Evolutionary conservation across 2,329 filamentous ascomycete genomes (phyloP).

Genomic region (Chaetoscypha palmicola): DNA sequence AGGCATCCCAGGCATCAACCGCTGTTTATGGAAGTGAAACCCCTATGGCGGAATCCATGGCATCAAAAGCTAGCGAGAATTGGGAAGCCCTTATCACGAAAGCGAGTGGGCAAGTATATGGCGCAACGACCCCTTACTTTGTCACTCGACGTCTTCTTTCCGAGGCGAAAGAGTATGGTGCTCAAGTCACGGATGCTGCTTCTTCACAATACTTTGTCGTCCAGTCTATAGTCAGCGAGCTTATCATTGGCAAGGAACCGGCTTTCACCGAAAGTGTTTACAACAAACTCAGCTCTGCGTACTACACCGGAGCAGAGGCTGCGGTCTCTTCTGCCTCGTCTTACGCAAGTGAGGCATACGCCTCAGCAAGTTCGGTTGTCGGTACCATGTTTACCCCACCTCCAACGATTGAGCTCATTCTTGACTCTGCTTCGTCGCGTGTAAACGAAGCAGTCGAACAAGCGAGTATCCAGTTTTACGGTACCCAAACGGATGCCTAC

Average conservation of each 20-base stretch:
- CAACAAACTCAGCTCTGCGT: constrained; percentile 62
- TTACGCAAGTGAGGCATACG: constrained; percentile 41
- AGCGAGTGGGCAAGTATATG: constrained; percentile 30
- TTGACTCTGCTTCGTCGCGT: constrained; percentile 49
- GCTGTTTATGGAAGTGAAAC: constrained; percentile 36
- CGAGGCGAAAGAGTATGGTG: constrained; percentile 50
- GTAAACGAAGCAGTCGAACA: constrained; percentile 52
- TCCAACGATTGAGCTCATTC: constrained; percentile 48
- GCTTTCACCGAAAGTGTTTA: constrained; percentile 77
- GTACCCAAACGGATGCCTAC: constrained; percentile 44
- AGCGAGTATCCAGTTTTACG: constrained; percentile 51
- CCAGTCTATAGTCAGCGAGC: constrained; percentile 66
- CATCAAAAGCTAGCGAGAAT: constrained; percentile 39
- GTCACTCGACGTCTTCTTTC: constrained; percentile 37
- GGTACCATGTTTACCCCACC: constrained; percentile 48
- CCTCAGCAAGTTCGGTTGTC: constrained; percentile 38
- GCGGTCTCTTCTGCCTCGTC: constrained; percentile 43
- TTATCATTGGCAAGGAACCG: constrained; percentile 70
- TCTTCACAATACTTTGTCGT: constrained; percentile 62
- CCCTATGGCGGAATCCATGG: constrained; percentile 44
- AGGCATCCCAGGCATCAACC: constrained; percentile 29
- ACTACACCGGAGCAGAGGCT: constrained; percentile 52
- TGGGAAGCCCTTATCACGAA: constrained; percentile 30
- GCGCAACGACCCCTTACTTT: constrained; percentile 28
- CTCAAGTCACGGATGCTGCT: constrained; percentile 54